Conservation (phyloP, 2,329 filamentous ascomycete genomes). For the Diaporthe nobilis region DNA sequence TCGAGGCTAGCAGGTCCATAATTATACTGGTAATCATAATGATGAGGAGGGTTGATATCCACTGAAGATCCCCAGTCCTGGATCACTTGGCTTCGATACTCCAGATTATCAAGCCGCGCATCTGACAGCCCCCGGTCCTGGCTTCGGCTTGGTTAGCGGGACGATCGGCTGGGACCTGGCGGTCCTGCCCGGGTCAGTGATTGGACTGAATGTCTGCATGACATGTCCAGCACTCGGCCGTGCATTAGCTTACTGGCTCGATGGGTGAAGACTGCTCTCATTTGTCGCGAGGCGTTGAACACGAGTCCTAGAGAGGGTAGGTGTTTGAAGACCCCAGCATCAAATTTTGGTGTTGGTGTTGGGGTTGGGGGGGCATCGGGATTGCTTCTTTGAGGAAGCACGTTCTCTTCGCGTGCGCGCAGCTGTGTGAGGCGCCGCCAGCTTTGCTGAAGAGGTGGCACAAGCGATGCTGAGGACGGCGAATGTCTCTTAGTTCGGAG, state of each 20-base stretch:
- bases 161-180: conserved; percentile 6
- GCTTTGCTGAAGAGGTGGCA: conserved; percentile 1
- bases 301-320: conserved; percentile 1
- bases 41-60: neutral
- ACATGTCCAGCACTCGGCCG: conserved; percentile 17
- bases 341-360: neutral
- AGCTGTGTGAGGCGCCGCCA: conserved; percentile 12
- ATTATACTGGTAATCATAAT: neutral
- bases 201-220: conserved; percentile 17
- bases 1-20: conserved; percentile 4
- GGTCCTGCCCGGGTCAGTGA: conserved; percentile 16
- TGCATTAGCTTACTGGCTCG: conserved; percentile 13
- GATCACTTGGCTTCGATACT: neutral
- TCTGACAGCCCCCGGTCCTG: conserved; percentile 13
- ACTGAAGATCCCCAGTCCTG: neutral
- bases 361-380: too few species aligned
- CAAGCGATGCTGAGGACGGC: neutral
- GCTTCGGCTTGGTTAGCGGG: neutral
- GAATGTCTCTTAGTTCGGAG: conserved; percentile 9
- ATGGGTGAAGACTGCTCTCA: neutral
- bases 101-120: conserved; percentile 6
- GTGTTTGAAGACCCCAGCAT: neutral
- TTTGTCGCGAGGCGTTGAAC: conserved; percentile 10
- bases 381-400: neutral
- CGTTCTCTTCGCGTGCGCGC: conserved; percentile 6